Evolutionary conservation across 1,284 basidiomycete species (phyloP), one percentile per base, ranked within the genome.

Genomic region (Porodaedalea pini): DNA sequence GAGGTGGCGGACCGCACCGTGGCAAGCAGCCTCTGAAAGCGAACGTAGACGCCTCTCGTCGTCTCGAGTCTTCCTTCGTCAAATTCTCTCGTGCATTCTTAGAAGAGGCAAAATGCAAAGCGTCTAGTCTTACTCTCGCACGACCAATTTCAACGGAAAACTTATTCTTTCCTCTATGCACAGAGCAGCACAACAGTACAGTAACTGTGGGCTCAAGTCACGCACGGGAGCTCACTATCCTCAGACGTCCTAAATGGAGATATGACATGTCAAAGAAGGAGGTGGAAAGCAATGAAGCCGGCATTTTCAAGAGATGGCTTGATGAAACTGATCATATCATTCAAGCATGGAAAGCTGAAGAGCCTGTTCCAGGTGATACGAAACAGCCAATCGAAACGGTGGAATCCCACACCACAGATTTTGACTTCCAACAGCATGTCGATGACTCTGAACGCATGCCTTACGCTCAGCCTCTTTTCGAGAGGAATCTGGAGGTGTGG

Each of bases 401-500:
- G 37, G 48, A 31, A 13, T 54, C 37, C 62, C 60, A 54, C 48
- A 49, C 32, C 27, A 63, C 70, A 49, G 62, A 62, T 23, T 64
- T 44, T 17, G 64, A 65, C 34, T 61, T 64, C 32, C 61, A 50
- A 47, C 57, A 62, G 48, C 64, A 65, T 15, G 62, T 62, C 19
- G 56, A 61, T 50, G 59, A 56, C 19, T 65, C 39, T 8, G 64
- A 67, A 4, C 63, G 63, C 23, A 82, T 86, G 75, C 82, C 82
- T 6, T 71, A 72, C 43, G 85, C 88, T 7, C 82, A 87, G 1
- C 87, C 89, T 0, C 87, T 88, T 68, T 96, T 86, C 69, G 94
- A 96, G 70, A 81, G 90, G 31, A 96, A 96, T 70, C 67, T 95
- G 23, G 90, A 95, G 69, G 93, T 96, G 4, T 96, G 92, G 92